Evolutionary conservation across 257 asterid genomes (phyloP).

Genomic region (Przewalskia tangutica): DNA sequence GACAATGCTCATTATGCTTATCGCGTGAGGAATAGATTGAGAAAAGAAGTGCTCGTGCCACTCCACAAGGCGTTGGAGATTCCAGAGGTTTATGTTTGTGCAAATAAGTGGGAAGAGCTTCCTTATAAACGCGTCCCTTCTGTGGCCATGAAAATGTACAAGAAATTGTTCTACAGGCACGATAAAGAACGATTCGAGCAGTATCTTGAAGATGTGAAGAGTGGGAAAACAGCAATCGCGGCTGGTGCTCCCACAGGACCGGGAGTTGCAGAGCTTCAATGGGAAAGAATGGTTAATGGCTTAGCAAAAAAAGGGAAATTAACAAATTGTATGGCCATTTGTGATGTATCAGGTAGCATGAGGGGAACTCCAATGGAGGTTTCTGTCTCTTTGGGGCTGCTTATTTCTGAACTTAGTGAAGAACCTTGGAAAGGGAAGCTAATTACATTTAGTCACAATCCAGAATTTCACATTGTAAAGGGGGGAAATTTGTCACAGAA

Average conservation of each 20-base stretch:
- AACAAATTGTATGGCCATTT: neutral
- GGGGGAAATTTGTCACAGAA: neutral
- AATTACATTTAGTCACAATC: neutral
- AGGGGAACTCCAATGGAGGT: neutral
- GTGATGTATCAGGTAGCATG: neutral
- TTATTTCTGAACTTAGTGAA: neutral
- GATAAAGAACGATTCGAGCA: neutral
- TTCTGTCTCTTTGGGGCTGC: neutral
- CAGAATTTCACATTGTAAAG: neutral
- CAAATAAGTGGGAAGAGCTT: neutral
- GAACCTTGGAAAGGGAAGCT: neutral
- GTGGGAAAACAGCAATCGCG: neutral
- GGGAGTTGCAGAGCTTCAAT: constrained; percentile 1
- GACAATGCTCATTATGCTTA: neutral
- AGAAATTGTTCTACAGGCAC: neutral
- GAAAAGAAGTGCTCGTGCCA: constrained; percentile 6
- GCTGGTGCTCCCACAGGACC: neutral
- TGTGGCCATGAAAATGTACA: neutral
- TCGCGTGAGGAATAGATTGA: neutral
- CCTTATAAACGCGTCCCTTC: neutral
- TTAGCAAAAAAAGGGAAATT: neutral
- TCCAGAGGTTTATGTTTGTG: neutral
- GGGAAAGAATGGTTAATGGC: neutral
- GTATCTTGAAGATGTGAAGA: constrained; percentile 1
- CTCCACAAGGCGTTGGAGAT: neutral